Conservation (phyloP, 441 rosid genomes). For the Euphorbia celastroides region DNA sequence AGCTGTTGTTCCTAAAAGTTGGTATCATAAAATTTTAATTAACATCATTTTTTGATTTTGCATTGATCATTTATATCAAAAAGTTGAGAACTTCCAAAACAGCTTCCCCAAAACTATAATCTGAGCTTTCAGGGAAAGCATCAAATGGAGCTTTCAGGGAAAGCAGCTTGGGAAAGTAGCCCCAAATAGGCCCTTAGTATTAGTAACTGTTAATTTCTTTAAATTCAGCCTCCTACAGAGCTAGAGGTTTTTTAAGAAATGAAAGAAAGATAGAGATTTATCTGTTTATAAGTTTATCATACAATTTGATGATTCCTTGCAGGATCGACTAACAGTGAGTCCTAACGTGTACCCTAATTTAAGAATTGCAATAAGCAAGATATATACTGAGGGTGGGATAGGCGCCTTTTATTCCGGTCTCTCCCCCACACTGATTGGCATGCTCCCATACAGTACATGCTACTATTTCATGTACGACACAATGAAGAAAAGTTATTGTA, state of each 20-base stretch:
- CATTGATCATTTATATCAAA: too few species aligned
- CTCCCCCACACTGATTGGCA: conserved; percentile 81
- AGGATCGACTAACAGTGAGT: conserved; percentile 94
- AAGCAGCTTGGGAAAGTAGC: neutral
- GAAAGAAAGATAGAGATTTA: too few species aligned
- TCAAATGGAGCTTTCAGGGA: too few species aligned
- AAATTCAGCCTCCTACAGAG: neutral
- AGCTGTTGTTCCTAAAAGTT: neutral
- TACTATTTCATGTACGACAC: conserved; percentile 91
- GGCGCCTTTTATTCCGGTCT: conserved; percentile 83
- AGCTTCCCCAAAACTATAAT: too few species aligned
- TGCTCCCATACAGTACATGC: conserved; percentile 99
- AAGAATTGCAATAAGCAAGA: conserved; percentile 68
- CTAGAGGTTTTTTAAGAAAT: neutral
- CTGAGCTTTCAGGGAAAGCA: too few species aligned
- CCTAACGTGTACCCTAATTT: conserved; percentile 77
- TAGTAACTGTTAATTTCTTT: too few species aligned
- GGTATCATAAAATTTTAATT: too few species aligned
- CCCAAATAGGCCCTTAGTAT: neutral
- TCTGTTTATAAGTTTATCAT: too few species aligned
- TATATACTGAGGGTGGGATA: conserved; percentile 72
- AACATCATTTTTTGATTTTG: too few species aligned
- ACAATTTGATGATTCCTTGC: conserved; percentile 22
- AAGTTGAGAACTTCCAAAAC: too few species aligned
- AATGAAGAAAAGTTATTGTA: conserved; percentile 66